These are phyloP conservation scores for Cercophora samala DNA, from an alignment of 495 filamentous ascomycete species.

Conservation along the genomic window DNA sequence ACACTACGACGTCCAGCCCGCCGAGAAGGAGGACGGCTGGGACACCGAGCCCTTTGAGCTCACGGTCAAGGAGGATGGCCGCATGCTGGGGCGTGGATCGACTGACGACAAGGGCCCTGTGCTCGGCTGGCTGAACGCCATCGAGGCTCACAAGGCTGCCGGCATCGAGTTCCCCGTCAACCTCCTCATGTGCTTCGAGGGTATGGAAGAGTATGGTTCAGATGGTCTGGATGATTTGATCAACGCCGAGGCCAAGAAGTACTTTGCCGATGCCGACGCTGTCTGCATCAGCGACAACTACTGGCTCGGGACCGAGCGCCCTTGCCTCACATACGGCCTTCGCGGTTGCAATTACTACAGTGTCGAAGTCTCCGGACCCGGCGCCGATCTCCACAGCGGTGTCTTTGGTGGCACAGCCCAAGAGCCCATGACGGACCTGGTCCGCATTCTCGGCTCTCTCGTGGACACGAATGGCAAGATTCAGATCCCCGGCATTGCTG, in stretches of 20 bases:
- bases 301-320: slow-evolving; percentile 98
- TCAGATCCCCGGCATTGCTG: slow-evolving; percentile 79
- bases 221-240: slow-evolving; percentile 97
- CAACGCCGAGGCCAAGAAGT: slow-evolving; percentile 78
- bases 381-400: slow-evolving; percentile 90
- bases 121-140: slow-evolving; percentile 94
- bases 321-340: slow-evolving; percentile 96
- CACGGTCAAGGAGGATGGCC: slow-evolving; percentile 79
- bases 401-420: slow-evolving; percentile 94
- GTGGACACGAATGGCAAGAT: slow-evolving; percentile 91
- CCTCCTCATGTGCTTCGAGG: slow-evolving; percentile 98
- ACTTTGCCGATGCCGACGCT: slow-evolving; percentile 91
- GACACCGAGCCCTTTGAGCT: slow-evolving; percentile 91
- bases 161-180: slow-evolving; percentile 95
- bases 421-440: slow-evolving; percentile 96
- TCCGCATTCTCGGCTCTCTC: slow-evolving; percentile 72
- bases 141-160: slow-evolving; percentile 93
- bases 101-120: slow-evolving; percentile 99
- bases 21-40: slow-evolving; percentile 91
- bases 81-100: slow-evolving; percentile 93
- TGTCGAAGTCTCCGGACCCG: slow-evolving; percentile 80
- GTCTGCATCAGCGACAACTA: slow-evolving; percentile 99
- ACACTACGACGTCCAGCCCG: slow-evolving; percentile 98
- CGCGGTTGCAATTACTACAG: slow-evolving; percentile 97
- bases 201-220: slow-evolving; percentile 99